Conservation (phyloP, 2,329 filamentous ascomycete genomes). For the Simplicillium aogashimaense region DNA sequence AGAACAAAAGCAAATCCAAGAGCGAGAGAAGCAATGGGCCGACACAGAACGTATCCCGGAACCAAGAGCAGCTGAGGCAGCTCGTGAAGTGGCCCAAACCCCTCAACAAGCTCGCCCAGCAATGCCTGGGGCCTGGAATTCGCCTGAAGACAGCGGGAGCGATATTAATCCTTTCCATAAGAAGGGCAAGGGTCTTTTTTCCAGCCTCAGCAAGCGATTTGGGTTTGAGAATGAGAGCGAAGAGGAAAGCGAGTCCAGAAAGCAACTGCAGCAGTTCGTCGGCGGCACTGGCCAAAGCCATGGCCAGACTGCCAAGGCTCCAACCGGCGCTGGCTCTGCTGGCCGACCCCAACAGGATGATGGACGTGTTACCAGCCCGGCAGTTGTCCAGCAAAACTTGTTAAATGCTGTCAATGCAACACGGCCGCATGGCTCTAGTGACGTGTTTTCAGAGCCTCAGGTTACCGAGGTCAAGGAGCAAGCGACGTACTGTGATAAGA, state of each 20-base stretch:
- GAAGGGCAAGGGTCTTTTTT: conserved; percentile 52
- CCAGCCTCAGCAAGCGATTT: conserved; percentile 55
- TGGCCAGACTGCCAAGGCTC: no score
- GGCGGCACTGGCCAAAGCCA: conserved; percentile 14
- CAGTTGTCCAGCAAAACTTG: conserved; percentile 58
- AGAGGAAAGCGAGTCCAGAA: conserved; percentile 28
- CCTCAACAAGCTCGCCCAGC: conserved; percentile 27
- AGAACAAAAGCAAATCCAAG: conserved; percentile 59
- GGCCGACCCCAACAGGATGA: conserved; percentile 26
- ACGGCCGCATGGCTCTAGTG: conserved; percentile 63
- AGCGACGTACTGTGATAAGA: conserved; percentile 76
- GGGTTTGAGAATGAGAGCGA: conserved; percentile 49
- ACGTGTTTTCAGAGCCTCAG: conserved; percentile 62
- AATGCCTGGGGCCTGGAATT: conserved; percentile 73
- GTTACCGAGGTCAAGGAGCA: conserved; percentile 71
- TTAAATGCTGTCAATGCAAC: conserved; percentile 71
- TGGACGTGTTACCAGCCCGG: conserved; percentile 48
- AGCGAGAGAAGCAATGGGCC: conserved; percentile 36
- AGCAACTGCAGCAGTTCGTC: conserved; percentile 33
- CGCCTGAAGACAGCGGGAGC: conserved; percentile 39
- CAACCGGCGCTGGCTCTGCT: conserved; percentile 5
- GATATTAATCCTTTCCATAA: conserved; percentile 22
- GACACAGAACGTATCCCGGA: conserved; percentile 12
- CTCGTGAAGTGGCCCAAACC: conserved; percentile 28
- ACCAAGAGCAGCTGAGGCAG: conserved; percentile 20